Conservation (phyloP, 164 flowering plant species). For the Euptelea pleiosperma region DNA sequence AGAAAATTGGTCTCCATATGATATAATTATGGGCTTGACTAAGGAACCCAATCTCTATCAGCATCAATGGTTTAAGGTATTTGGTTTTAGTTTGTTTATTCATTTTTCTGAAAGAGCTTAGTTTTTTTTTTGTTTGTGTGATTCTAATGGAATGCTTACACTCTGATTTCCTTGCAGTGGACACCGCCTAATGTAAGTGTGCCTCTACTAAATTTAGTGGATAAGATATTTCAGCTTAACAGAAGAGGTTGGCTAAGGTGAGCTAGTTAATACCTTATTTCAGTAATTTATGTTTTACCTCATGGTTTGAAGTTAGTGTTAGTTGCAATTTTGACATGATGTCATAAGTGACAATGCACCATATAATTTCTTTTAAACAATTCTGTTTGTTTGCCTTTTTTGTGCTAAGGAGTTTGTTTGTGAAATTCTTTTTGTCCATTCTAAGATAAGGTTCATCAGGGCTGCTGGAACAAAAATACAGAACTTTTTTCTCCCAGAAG, state of each 20-base stretch:
- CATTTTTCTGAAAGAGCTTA: neutral
- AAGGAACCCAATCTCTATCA: neutral
- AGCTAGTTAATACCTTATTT: slow-evolving; percentile 12
- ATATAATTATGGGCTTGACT: neutral
- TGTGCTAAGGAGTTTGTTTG: too few species aligned
- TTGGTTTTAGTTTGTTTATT: neutral
- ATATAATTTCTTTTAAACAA: too few species aligned
- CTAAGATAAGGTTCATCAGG: too few species aligned
- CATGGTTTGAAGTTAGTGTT: slow-evolving; percentile 1
- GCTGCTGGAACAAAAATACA: too few species aligned
- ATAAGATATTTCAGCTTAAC: slow-evolving; percentile 90
- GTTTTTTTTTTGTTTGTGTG: neutral
- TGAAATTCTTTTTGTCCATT: too few species aligned
- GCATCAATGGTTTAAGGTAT: neutral
- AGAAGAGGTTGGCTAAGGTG: slow-evolving; percentile 99
- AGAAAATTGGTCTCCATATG: neutral
- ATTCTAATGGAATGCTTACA: slow-evolving; percentile 6
- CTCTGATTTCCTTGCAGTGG: slow-evolving; percentile 64
- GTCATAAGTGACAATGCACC: too few species aligned
- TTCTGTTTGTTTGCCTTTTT: too few species aligned
- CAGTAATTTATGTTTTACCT: neutral
- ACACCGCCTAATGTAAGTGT: slow-evolving; percentile 90
- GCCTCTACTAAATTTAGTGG: slow-evolving; percentile 86
- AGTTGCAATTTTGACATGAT: too few species aligned
- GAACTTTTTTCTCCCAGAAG: too few species aligned